phyloP scores from a whole-genome alignment of 768 basidiomycete species.

The Suillus clintonianus region DNA sequence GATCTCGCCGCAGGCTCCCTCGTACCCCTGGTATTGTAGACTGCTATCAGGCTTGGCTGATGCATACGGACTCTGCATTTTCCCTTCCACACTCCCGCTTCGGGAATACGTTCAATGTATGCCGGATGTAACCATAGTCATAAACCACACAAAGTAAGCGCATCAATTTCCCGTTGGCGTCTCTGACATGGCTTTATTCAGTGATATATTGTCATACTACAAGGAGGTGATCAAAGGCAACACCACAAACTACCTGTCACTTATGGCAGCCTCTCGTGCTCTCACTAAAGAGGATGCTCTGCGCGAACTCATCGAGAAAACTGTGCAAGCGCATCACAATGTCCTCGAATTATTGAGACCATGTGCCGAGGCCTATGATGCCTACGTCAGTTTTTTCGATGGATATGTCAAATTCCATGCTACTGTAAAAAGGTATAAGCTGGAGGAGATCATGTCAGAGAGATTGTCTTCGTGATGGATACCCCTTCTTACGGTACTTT shows the following conservation, averaged over 20 bases:
- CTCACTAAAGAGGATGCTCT: slow-evolving; percentile 28
- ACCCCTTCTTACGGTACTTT: background rate
- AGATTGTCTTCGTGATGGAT: background rate
- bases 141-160: slow-evolving; percentile 40
- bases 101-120: slow-evolving; percentile 38
- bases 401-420: slow-evolving; percentile 22
- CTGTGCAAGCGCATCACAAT: slow-evolving; percentile 16
- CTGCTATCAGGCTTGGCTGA: slow-evolving; percentile 36
- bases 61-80: slow-evolving; percentile 38
- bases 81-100: slow-evolving; percentile 33
- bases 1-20: slow-evolving; percentile 21
- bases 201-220: slow-evolving; percentile 33
- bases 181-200: slow-evolving; percentile 10
- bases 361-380: slow-evolving; percentile 6
- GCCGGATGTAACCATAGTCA: slow-evolving; percentile 36
- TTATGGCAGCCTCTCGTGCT: slow-evolving; percentile 22
- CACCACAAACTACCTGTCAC: slow-evolving; percentile 31
- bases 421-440: slow-evolving; percentile 15
- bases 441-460: slow-evolving; percentile 11
- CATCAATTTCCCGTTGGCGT: background rate
- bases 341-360: slow-evolving; percentile 18
- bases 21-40: slow-evolving; percentile 28
- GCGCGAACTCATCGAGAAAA: slow-evolving; percentile 21
- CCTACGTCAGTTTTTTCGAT: slow-evolving; percentile 4
- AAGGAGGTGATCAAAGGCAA: slow-evolving; percentile 39